Percentiles rank a stretch among this genome's conserved stretches.
These are phyloP conservation scores for Colletotrichum euphorbiae DNA, from an alignment of 2,329 filamentous ascomycete species.

Conservation along the genomic window DNA sequence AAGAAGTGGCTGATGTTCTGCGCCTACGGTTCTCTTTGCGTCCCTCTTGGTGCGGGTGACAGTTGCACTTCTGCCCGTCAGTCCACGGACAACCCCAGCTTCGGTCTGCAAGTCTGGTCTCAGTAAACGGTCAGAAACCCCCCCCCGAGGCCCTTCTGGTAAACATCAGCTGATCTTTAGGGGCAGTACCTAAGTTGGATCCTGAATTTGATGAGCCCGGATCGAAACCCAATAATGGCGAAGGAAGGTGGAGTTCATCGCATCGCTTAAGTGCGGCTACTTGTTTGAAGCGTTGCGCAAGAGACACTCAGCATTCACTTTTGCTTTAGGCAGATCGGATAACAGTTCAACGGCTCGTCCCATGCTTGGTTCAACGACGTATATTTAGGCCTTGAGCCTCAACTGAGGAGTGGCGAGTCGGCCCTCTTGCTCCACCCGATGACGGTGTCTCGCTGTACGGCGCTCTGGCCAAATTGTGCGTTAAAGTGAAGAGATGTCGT, in stretches of 20 bases:
- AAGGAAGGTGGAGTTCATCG: too few species aligned
- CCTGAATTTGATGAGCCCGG: too few species aligned
- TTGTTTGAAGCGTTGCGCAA: too few species aligned
- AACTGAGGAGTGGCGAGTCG: slow-evolving; percentile 14
- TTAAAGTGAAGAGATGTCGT: slow-evolving; percentile 19
- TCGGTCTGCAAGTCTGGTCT: slow-evolving; percentile 12
- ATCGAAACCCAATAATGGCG: too few species aligned
- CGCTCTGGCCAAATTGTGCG: background rate
- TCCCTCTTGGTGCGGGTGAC: slow-evolving; percentile 16
- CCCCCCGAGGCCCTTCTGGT: too few species aligned
- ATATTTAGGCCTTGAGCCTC: slow-evolving; percentile 1
- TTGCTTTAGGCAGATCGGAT: background rate
- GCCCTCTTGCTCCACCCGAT: background rate
- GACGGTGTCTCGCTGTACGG: background rate
- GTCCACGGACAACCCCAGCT: slow-evolving; percentile 5
- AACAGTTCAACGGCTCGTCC: background rate
- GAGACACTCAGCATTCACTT: background rate
- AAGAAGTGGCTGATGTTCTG: slow-evolving; percentile 25
- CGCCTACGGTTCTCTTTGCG: slow-evolving; percentile 14
- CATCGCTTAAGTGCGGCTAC: too few species aligned
- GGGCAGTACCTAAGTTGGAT: too few species aligned
- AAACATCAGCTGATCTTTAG: too few species aligned
- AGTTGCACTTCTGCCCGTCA: slow-evolving; percentile 16
- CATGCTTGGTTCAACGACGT: background rate
- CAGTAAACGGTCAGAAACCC: background rate